Conservation (phyloP, 768 basidiomycete species). For the Rhizopogon rudus region DNA sequence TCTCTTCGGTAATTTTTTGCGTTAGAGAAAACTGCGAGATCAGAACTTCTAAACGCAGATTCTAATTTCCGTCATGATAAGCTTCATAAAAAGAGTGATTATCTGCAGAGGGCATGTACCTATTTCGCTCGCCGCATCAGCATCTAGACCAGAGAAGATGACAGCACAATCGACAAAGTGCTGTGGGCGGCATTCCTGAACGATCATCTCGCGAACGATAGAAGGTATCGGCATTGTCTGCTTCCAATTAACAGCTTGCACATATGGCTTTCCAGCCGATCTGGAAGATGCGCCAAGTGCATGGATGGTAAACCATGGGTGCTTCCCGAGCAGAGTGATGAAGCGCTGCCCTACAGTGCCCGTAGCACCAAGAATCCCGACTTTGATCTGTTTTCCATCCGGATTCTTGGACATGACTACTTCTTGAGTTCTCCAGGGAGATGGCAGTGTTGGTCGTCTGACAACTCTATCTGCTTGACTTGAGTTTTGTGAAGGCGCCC, state of each 20-base stretch:
- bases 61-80: constrained; percentile 43
- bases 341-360: constrained; percentile 97
- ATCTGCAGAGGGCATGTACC: constrained; percentile 40
- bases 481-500: not conserved
- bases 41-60: constrained; percentile 76
- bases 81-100: not conserved
- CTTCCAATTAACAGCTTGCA: constrained; percentile 80
- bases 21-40: constrained; percentile 93
- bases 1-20: constrained; percentile 95
- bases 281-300: constrained; percentile 85
- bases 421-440: constrained; percentile 1
- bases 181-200: constrained; percentile 73
- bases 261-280: constrained; percentile 82
- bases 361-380: constrained; percentile 84
- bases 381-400: constrained; percentile 31
- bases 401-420: constrained; percentile 14
- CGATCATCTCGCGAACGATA: constrained; percentile 47
- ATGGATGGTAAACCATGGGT: constrained; percentile 88
- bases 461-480: not conserved
- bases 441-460: not conserved
- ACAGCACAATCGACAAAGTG: constrained; percentile 78
- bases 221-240: constrained; percentile 72
- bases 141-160: constrained; percentile 94
- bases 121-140: constrained; percentile 92
- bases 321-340: constrained; percentile 77